phyloP scores from a whole-genome alignment of 2,329 filamentous ascomycete species.

The Colletotrichum trifolii region DNA sequence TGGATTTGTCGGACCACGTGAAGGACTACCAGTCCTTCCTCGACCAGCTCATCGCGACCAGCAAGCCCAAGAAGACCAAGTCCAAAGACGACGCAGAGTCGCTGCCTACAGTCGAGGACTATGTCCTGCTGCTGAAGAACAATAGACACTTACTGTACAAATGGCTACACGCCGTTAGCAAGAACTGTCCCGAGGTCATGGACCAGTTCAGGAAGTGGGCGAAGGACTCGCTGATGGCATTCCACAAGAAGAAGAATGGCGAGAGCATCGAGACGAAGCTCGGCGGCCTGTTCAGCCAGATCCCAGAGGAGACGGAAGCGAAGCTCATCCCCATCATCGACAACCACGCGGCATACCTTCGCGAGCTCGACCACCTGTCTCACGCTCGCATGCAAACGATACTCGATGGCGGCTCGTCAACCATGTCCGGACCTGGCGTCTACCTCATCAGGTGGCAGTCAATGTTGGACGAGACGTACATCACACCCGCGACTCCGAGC shows the following conservation, averaged over 20 bases:
- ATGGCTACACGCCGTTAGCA: slow-evolving; percentile 77
- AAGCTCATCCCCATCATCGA: slow-evolving; percentile 65
- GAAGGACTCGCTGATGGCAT: slow-evolving; percentile 66
- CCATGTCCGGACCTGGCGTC: slow-evolving; percentile 72
- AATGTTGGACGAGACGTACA: slow-evolving; percentile 74
- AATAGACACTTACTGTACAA: slow-evolving; percentile 73
- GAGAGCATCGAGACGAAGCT: slow-evolving; percentile 52
- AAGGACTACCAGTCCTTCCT: slow-evolving; percentile 75
- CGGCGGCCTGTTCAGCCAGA: slow-evolving; percentile 53
- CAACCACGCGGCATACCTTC: slow-evolving; percentile 70
- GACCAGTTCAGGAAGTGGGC: slow-evolving; percentile 71
- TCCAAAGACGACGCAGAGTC: slow-evolving; percentile 45
- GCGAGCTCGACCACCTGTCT: slow-evolving; percentile 64
- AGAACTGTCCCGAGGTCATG: slow-evolving; percentile 74
- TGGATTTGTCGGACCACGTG: slow-evolving; percentile 77
- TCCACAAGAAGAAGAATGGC: slow-evolving; percentile 51
- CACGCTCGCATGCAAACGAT: slow-evolving; percentile 66
- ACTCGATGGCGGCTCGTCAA: slow-evolving; percentile 52
- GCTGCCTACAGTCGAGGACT: slow-evolving; percentile 75
- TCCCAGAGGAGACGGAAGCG: slow-evolving; percentile 59
- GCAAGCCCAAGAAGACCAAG: slow-evolving; percentile 55
- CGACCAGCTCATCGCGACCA: slow-evolving; percentile 74
- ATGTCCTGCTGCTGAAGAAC: slow-evolving; percentile 72
- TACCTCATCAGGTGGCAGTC: slow-evolving; percentile 80
- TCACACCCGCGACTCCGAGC: slow-evolving; percentile 68